Evolutionary conservation across 257 asterid species (phyloP), one percentile per base, ranked within the genome.

Genomic region (Leonotis leonurus): DNA sequence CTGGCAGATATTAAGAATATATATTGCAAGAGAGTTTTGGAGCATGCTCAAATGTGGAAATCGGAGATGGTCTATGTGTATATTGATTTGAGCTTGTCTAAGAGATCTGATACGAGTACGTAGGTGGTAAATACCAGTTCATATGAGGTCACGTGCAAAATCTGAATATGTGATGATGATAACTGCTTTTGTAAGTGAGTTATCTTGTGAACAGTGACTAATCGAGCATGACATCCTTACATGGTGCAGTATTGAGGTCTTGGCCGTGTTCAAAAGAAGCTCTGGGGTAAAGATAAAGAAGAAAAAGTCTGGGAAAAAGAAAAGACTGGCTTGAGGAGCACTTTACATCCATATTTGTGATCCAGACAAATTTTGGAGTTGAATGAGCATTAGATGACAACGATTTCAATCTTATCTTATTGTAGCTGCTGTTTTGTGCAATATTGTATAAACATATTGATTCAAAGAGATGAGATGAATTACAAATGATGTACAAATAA

Each of bases 241-340:
- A 27, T 57, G 64, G 39, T 82, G 90, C 94, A 88, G 98, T 69
- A 80, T 91, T 61, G 96, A 88, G 88, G 75, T 88, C 72, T 73
- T 91, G 66, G 95, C 94, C 5, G 90, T 91, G 73, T 91, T 91
- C 73, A 86, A 77, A 72, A 86, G 94, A 74, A 82, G 89, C 59
- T 29, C 78, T 0, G 73, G 68, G 69, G 79, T 61, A 54, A 78
- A 69, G 62, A 46, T n/a, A 22, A 85, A 81, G 85, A 73, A 57
- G 64, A 80, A 76, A 80, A 77, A 81, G 74, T 55, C 78, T 14
- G 85, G 81, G 46, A 88, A 88, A 63, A 84, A 78, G 81, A 83
- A 77, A 76, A 79, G 53, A 48, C 56, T 45, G 56, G 33, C 72
- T 65, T 71, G 77, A 74, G 58, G 72, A 33, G 56, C 76, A 66